Conservation (phyloP, 306 rosid genomes). For the Ormosia emarginata region DNA sequence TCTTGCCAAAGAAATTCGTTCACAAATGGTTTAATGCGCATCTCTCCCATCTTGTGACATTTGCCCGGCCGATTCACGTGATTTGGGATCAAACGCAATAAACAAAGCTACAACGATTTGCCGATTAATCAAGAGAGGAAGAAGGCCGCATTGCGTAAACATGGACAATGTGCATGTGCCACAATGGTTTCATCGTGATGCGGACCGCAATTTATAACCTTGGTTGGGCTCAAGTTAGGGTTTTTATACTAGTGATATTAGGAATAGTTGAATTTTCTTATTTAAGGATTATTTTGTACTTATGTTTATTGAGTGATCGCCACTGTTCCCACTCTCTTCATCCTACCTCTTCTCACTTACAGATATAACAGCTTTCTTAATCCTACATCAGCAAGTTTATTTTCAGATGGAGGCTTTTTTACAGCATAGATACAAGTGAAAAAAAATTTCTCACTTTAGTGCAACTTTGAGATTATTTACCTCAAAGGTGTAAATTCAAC, state of each 20-base stretch:
- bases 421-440: neutral
- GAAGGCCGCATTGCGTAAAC: too few species aligned
- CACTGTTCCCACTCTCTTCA: neutral
- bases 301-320: neutral
- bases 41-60: too few species aligned
- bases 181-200: too few species aligned
- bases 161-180: too few species aligned
- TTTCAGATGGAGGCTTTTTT: neutral
- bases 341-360: neutral
- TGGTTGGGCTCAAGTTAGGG: neutral
- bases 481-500: neutral
- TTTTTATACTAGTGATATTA: neutral
- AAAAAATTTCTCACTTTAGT: neutral
- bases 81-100: too few species aligned
- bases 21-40: too few species aligned
- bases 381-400: neutral
- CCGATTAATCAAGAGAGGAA: too few species aligned
- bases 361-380: too few species aligned
- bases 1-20: too few species aligned
- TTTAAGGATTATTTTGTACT: neutral
- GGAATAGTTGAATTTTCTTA: neutral
- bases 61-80: too few species aligned
- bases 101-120: too few species aligned
- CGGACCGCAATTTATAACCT: too few species aligned
- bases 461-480: neutral